A percentile compares a stretch with the other conserved stretches of the same genome.
phyloP scores from a whole-genome alignment of 2,329 filamentous ascomycete species.

The Bimuria novae-zelandiae region DNA sequence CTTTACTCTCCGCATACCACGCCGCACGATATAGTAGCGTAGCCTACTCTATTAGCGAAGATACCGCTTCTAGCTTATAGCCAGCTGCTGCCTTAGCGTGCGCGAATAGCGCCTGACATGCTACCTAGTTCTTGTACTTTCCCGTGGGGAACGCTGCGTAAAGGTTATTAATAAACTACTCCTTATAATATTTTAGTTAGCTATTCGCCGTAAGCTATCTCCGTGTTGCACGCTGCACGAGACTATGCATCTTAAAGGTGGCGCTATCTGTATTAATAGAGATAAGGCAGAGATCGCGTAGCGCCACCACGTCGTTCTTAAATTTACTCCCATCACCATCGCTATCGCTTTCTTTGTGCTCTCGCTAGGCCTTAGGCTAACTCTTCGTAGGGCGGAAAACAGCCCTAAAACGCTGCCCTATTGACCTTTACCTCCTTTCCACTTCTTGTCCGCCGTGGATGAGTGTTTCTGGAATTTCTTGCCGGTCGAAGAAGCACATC shows the following conservation, averaged over 20 bases:
- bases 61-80: constrained; percentile 9
- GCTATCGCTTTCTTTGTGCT: too few relatives aligned
- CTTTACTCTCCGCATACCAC: constrained; percentile 14
- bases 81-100: constrained; percentile 11
- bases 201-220: constrained; percentile 12
- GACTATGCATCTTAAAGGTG: constrained; percentile 13
- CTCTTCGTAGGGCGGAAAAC: too few relatives aligned
- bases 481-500: constrained; percentile 42
- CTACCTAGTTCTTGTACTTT: constrained; percentile 15
- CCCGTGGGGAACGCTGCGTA: constrained; percentile 13
- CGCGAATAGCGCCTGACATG: constrained; percentile 13
- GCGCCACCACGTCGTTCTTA: too few relatives aligned
- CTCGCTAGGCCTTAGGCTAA: too few relatives aligned
- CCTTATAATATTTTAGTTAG: constrained; percentile 8
- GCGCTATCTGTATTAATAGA: neutral
- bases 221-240: constrained; percentile 18
- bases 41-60: constrained; percentile 11
- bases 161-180: constrained; percentile 12
- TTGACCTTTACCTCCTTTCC: too few relatives aligned
- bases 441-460: too few relatives aligned
- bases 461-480: too few relatives aligned
- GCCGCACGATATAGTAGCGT: constrained; percentile 15
- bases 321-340: too few relatives aligned
- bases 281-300: constrained; percentile 21
- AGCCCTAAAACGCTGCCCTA: too few relatives aligned